Evolutionary conservation across 2,329 filamentous ascomycete species (phyloP), one percentile per base, ranked within the genome.

Genomic region (Achaetomium macrosporum): DNA sequence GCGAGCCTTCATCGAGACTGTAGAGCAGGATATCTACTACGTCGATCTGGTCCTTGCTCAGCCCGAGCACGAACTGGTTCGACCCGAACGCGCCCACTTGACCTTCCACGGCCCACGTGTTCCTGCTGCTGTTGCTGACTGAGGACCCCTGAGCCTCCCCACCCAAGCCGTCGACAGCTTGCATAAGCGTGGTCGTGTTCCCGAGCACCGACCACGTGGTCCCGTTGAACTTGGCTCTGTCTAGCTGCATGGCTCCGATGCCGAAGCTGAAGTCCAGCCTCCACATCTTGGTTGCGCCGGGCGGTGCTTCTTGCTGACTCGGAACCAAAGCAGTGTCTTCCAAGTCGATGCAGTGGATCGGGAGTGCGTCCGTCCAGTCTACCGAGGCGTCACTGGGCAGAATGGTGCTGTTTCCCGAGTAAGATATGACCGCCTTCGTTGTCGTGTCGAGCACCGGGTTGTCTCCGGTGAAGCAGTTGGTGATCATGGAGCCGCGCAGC

Each of bases 401-500:
- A 7, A 47, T 15, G 7, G 47, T 16, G 3, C 58, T 49, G 10
- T 47, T 55, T n/a, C 59, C 63, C 12, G 60, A 60, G 55, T 71
- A 47, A 13, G 17, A 29, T 15, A 47, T 39, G 33, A 39, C 31
- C 17, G 35, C 31, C 5, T n/a, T 11, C 25, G 37, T 42, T 6
- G 37, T 40, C 16, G 37, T 11, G 20, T 43, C 41, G 41, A 43
- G 41, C 41, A 43, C 41, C 12, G 41, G 13, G 41, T 43, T 43
- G 41, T 43, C 13, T 20, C 12, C 29, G 12, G 41, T 52, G 53
- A 69, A 70, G 29, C 68, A 70, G 5, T 63, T 64, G 29, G 58
- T 50, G 16, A 66, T 64, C 35, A 70, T 53, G 31, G 65, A 61
- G 1, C 70, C 73, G 43, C 69, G 65, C 39, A 72, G 65, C 42